Conservation (phyloP, 345 rosid genomes). For the Camelina laxa region DNA sequence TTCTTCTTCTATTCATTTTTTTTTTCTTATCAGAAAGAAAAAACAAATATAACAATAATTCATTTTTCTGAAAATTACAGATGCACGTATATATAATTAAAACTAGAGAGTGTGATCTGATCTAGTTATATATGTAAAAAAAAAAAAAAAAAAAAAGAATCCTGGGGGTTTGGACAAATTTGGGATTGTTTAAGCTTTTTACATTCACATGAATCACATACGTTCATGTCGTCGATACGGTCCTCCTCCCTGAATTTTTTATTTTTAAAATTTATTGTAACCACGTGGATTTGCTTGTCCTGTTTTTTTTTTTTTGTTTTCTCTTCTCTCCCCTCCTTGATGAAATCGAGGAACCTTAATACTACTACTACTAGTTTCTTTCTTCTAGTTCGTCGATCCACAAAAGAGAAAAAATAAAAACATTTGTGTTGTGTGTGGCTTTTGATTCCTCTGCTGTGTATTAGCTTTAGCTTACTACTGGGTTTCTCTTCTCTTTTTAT, state of each 20-base stretch:
- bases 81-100: constrained; percentile 19
- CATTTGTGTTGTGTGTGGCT: neutral
- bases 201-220: constrained; percentile 44
- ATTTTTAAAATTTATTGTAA: constrained; percentile 24
- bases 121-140: constrained; percentile 10
- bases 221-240: constrained; percentile 47
- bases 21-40: neutral
- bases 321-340: constrained; percentile 31
- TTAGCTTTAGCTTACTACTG: neutral
- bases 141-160: neutral
- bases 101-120: constrained; percentile 37
- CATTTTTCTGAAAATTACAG: constrained; percentile 19
- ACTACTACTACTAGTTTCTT: too few relatives aligned
- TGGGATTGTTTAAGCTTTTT: constrained; percentile 33
- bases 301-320: constrained; percentile 25
- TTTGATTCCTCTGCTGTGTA: neutral
- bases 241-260: neutral
- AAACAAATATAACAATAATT: neutral
- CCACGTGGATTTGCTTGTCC: constrained; percentile 52
- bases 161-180: constrained; percentile 29
- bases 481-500: constrained; percentile 27
- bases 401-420: neutral
- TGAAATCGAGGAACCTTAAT: constrained; percentile 40
- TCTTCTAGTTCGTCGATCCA: constrained; percentile 36
- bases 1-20: constrained; percentile 6